Evolutionary conservation across 208 protist genomes (phyloP).

Genomic region (Vickermania spadyakhi): DNA sequence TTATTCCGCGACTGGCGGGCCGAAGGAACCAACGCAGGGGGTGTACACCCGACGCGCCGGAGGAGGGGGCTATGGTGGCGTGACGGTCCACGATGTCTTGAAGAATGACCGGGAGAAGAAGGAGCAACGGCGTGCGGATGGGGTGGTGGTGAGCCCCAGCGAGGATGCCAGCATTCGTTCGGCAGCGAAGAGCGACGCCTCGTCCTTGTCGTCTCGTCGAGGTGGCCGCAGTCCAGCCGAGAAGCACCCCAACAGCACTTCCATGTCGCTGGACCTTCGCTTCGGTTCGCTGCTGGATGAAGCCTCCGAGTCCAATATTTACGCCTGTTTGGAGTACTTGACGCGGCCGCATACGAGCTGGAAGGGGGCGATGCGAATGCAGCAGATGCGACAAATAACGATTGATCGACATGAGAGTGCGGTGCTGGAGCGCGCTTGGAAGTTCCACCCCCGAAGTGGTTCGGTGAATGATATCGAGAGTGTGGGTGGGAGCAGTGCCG

Average conservation of each 20-base stretch:
- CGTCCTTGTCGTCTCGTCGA: neutral
- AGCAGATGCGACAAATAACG: conserved; percentile 23
- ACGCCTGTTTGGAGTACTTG: conserved; percentile 81
- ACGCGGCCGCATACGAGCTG: conserved; percentile 82
- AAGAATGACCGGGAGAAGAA: too few relatives aligned
- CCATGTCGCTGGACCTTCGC: conserved; percentile 4
- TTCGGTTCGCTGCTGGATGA: conserved; percentile 61
- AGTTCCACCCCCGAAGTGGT: conserved; percentile 23
- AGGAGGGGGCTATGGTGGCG: too few relatives aligned
- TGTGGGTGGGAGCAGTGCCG: conserved; percentile 18
- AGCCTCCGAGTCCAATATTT: conserved; percentile 22
- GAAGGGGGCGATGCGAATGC: conserved; percentile 44
- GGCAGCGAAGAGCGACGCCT: too few relatives aligned
- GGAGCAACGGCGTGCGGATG: too few relatives aligned
- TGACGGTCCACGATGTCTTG: too few relatives aligned
- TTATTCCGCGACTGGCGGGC: neutral
- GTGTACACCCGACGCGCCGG: too few relatives aligned
- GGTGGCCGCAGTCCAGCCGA: conserved; percentile 2
- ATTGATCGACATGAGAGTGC: conserved; percentile 31
- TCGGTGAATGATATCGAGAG: conserved; percentile 22
- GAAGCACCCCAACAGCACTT: too few relatives aligned
- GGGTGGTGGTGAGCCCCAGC: too few relatives aligned
- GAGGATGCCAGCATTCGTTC: too few relatives aligned
- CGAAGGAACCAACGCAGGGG: neutral
- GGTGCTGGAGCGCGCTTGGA: conserved; percentile 36